These are phyloP conservation scores for Talaromyces funiculosus DNA, from an alignment of 2,329 filamentous ascomycete species.

Conservation along the genomic window DNA sequence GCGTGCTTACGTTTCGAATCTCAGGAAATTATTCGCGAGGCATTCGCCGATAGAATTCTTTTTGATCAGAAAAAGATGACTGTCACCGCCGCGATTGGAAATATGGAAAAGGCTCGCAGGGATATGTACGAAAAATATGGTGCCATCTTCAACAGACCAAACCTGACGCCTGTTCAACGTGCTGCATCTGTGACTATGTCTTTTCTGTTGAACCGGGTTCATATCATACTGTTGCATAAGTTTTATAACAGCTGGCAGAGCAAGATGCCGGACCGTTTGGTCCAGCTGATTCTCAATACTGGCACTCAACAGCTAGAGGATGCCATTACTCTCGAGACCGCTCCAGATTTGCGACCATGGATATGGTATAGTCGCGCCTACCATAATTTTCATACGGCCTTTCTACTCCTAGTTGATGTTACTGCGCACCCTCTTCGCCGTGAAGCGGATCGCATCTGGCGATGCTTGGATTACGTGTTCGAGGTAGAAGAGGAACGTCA, in stretches of 20 bases:
- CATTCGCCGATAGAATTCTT: conserved; percentile 64
- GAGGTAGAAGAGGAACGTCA: conserved; percentile 46
- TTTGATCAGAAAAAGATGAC: conserved; percentile 58
- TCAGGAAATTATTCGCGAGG: conserved; percentile 64
- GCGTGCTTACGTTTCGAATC: conserved; percentile 65
- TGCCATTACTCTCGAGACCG: conserved; percentile 50
- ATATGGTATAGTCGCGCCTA: conserved; percentile 66
- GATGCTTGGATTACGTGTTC: conserved; percentile 67
- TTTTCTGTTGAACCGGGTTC: conserved; percentile 57
- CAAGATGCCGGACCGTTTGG: conserved; percentile 49
- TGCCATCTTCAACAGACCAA: conserved; percentile 53
- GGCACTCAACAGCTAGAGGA: conserved; percentile 52
- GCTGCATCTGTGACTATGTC: conserved; percentile 61
- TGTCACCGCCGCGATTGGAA: conserved; percentile 59
- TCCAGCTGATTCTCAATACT: conserved; percentile 58
- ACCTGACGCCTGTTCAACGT: conserved; percentile 53
- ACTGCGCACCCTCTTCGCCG: conserved; percentile 53
- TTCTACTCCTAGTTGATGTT: conserved; percentile 64
- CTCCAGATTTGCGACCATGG: conserved; percentile 53
- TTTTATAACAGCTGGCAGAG: conserved; percentile 49
- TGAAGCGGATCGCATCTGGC: conserved; percentile 63
- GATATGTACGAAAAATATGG: conserved; percentile 62
- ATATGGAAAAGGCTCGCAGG: conserved; percentile 63
- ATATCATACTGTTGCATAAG: conserved; percentile 63
- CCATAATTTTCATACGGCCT: conserved; percentile 65